Base-by-base conservation (phyloP, 169 alveolate genomes). In the Plasmodium coatneyi region DNA sequence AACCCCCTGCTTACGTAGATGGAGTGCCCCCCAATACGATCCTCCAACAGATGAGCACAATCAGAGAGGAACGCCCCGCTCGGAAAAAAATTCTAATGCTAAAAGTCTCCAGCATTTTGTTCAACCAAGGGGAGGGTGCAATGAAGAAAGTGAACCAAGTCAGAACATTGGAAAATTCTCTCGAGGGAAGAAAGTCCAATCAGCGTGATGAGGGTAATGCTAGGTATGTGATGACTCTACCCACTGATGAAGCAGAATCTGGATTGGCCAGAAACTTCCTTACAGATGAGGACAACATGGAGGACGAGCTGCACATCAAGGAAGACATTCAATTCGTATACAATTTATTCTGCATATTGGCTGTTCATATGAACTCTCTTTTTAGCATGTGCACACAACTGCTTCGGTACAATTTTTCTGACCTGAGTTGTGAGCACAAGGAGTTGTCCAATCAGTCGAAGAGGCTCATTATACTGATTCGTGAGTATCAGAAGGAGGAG, bases 311-410 rank as follows among this genome's bases (percentile, higher is more conserved):
- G 1, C 32, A 52, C 1, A 54, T 87, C 5, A 32, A 78, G 16
- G 60, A 22, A 60, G 46, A 56, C 22, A 5, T n/a, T 28, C 25
- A 56, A n/a, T 87, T 76, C 46, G 60, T 87, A 36, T 54, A 87
- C 43, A 87, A 87, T 14, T 12, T 74, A 7, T 87, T 87, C 46
- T 32, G 78, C 16, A 60, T 34, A 14, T 56, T 87, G 72, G 60
- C 82, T 56, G 30, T 87, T 0, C 93, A 87, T 87, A 87, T 87
- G 30, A 76, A 60, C 19, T 39, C 72, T 25, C 71, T 87, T 60
- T 87, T 76, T 87, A 87, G 81, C 28, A 87, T 79, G 5, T 87
- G 84, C 52, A 74, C 81, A 10, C 78, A 87, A 36, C 32, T 87
- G 41, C 39, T 87, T 22, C 78, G 81, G 30, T 71, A 60, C 16